These are phyloP conservation scores for Cladosporium sp. DNA, from an alignment of 2,329 filamentous ascomycete species.

Conservation along the genomic window DNA sequence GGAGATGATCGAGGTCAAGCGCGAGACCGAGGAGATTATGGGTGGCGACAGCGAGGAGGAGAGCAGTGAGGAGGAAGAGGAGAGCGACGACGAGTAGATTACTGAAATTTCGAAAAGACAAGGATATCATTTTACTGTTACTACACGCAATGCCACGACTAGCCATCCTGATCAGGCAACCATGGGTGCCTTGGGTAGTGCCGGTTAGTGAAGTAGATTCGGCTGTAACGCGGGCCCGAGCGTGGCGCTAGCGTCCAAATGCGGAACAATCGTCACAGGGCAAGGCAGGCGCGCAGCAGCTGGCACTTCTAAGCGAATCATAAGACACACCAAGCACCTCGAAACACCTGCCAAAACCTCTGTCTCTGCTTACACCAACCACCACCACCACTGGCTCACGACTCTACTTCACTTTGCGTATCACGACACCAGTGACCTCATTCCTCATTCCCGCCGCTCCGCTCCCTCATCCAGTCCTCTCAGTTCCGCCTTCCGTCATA, in stretches of 20 bases:
- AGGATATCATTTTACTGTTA: neutral
- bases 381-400: neutral
- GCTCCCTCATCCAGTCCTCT: neutral
- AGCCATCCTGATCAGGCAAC: neutral
- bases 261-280: conserved; percentile 2
- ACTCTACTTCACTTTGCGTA: neutral
- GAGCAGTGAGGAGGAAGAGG: conserved; percentile 57
- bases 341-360: neutral
- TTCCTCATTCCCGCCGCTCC: neutral
- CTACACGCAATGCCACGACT: neutral
- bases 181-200: neutral
- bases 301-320: conserved; percentile 6
- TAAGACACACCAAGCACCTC: conserved; percentile 1
- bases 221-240: neutral
- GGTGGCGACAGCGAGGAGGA: conserved; percentile 73
- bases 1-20: conserved; percentile 68
- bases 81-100: conserved; percentile 40
- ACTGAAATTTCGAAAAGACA: neutral
- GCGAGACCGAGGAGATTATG: conserved; percentile 73
- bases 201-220: neutral
- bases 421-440: neutral
- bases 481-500: conserved; percentile 20
- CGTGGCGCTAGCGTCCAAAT: neutral
- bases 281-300: conserved; percentile 4
- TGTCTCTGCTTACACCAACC: conserved; percentile 3